Evolutionary conservation across 2,329 filamentous ascomycete species (phyloP).

Genomic region (Fusarium secorum): DNA sequence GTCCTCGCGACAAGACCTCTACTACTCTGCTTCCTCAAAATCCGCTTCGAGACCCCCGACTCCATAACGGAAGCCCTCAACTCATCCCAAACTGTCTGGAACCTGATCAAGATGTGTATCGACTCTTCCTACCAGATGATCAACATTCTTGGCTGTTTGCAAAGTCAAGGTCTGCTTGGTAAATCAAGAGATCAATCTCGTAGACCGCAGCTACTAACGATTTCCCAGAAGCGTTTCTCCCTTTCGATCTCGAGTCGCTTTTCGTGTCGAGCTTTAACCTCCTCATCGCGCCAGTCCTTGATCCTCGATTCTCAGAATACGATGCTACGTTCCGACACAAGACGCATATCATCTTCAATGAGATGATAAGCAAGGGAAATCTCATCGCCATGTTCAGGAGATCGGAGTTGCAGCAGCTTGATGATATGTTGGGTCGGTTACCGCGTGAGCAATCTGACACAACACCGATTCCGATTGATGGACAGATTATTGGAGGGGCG

Average conservation of each 20-base stretch:
- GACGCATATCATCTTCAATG: conserved; percentile 54
- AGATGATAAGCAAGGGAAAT: conserved; percentile 57
- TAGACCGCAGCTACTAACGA: not conserved
- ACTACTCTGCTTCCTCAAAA: conserved; percentile 46
- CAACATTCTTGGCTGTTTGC: conserved; percentile 53
- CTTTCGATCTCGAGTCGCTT: conserved; percentile 56
- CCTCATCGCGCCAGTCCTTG: conserved; percentile 49
- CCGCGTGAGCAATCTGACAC: conserved; percentile 13
- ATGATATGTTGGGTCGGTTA: conserved; percentile 48
- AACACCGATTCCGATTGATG: conserved; percentile 1
- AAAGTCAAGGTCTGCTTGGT: conserved; percentile 58
- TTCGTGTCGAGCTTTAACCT: conserved; percentile 55
- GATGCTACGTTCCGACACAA: conserved; percentile 51
- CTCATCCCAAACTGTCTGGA: conserved; percentile 48
- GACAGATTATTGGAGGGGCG: conserved; percentile 20
- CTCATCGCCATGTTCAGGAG: conserved; percentile 54
- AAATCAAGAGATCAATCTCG: conserved; percentile 17
- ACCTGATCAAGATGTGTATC: conserved; percentile 47
- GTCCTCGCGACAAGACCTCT: conserved; percentile 45
- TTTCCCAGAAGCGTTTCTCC: conserved; percentile 55
- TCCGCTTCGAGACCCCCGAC: conserved; percentile 41
- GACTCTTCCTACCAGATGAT: conserved; percentile 47
- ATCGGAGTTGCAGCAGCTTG: conserved; percentile 55
- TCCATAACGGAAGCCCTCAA: conserved; percentile 45
- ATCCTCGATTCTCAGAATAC: conserved; percentile 47